Evolutionary conservation across 352 stramenopile genomes (phyloP).

Genomic region (Globisporangium camurandrum): DNA sequence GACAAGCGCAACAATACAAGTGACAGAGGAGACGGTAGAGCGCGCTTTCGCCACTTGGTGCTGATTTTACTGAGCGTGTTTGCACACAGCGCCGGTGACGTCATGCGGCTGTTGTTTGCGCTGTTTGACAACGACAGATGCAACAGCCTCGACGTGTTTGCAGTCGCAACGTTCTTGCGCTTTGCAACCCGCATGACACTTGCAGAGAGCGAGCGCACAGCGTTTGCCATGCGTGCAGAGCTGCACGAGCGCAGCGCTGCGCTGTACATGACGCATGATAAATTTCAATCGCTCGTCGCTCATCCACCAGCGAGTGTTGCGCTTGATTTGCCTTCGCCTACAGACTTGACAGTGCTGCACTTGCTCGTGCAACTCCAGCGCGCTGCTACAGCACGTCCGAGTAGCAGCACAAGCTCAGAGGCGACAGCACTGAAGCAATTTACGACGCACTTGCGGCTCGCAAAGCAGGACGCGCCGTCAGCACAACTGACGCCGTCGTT

Average conservation of each 20-base stretch:
- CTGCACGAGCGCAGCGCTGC: background rate
- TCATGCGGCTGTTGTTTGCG: slow-evolving; percentile 33
- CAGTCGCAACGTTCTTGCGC: slow-evolving; percentile 18
- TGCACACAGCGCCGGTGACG: slow-evolving; percentile 15
- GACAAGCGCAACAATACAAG: background rate
- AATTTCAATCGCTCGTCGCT: slow-evolving; percentile 20
- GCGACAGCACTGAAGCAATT: slow-evolving; percentile 3
- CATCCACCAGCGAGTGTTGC: no score
- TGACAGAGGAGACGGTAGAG: background rate
- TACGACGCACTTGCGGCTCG: slow-evolving; percentile 10
- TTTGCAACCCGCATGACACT: slow-evolving; percentile 6
- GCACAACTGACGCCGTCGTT: background rate
- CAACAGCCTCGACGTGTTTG: slow-evolving; percentile 15
- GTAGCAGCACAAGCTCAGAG: background rate
- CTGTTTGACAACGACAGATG: slow-evolving; percentile 29
- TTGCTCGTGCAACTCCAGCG: slow-evolving; percentile 19
- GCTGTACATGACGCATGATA: slow-evolving; percentile 10
- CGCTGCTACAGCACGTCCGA: background rate
- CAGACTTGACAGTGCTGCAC: slow-evolving; percentile 17
- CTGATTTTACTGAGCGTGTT: slow-evolving; percentile 27
- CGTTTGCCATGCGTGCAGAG: slow-evolving; percentile 1
- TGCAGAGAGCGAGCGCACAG: slow-evolving; percentile 15
- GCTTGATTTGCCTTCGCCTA: no score
- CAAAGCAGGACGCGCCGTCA: background rate
- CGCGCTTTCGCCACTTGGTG: slow-evolving; percentile 17